Evolutionary conservation across 129 eudicot genomes (phyloP), one percentile per base, ranked within the genome.

Genomic region (Tagetes patula): DNA sequence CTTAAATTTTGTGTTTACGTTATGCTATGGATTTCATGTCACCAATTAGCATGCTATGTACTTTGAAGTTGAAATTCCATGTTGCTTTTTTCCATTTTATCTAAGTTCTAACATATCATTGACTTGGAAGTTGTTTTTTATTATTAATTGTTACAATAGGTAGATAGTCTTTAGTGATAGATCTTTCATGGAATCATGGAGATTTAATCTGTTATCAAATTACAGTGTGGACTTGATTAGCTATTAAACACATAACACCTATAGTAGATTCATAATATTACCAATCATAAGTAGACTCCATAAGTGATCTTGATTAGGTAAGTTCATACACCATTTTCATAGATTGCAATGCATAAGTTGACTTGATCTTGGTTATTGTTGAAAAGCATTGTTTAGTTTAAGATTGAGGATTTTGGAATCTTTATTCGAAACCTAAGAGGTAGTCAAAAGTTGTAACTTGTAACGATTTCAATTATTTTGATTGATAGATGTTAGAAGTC

Each of bases 101-200:
- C 13, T 5, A 20, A 20, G 27, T 20, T 20, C 27, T 20, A 55
- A 31, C 8, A 38, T 27, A 45, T 10, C 31, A 58, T 13, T 56
- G 67, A 3, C 43, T 42, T 59, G 34, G 12, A 41, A 43, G 12
- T 62, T 74, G 49, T 10, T 6, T 38, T 10, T 48, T 74, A 14
- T 47, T 74, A 32, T 63, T 49, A 20, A 6, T 32, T 31, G 3
- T 30, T 45, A 63, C 62, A 62, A 20, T 3, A 4, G 1, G 14
- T 64, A 63, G 42, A 8, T 50, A 50, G 64, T 65, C 27, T 50
- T 60, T 64, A 53, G 75, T 8, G 71, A 74, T 64, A 64, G 71
- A 74, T 64, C 71, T 62, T 73, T 36, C 48, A 34, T 33, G 78
- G 49, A 62, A 39, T 36, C 48, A 34, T 33, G 78, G 49, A 62